A percentile compares a stretch with the other conserved stretches of the same genome.
Conservation (phyloP, 345 rosid species). For the Syzygium aromaticum region DNA sequence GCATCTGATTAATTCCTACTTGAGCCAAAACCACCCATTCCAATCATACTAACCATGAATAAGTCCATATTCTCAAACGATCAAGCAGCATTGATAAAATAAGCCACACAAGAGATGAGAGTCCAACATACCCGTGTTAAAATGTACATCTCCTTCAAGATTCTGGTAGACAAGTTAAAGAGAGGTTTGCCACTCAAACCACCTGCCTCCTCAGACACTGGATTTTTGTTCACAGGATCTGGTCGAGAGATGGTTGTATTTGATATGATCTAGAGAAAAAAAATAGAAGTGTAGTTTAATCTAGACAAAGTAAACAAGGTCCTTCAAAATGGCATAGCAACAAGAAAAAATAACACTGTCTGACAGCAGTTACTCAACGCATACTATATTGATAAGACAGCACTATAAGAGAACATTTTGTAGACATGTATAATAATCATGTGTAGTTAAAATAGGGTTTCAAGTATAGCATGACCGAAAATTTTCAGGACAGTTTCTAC, state of each 20-base stretch:
- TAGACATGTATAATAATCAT: background rate
- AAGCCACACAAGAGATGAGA: background rate
- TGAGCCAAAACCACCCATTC: background rate
- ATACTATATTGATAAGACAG: background rate
- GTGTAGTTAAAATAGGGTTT: background rate
- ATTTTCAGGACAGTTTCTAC: background rate
- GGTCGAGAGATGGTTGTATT: conserved; percentile 93
- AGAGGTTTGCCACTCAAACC: conserved; percentile 95
- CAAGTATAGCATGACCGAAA: background rate
- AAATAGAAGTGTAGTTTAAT: background rate
- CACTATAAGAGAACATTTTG: background rate
- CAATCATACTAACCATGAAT: background rate
- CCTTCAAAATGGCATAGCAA: background rate
- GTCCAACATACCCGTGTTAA: conserved; percentile 69
- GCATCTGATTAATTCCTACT: background rate
- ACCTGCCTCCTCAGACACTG: conserved; percentile 67
- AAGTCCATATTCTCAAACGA: background rate
- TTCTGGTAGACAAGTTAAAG: conserved; percentile 56
- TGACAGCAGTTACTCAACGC: background rate
- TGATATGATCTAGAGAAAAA: conserved; percentile 56
- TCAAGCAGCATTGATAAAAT: background rate
- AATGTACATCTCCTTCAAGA: conserved; percentile 84
- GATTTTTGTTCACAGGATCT: conserved; percentile 41
- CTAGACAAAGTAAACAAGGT: background rate
- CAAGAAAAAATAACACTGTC: background rate